Percentiles rank a stretch among this genome's conserved stretches.
These are phyloP conservation scores for Yamadazyma nakazawae DNA, from an alignment of 805 yeast species.

Conservation along the genomic window DNA sequence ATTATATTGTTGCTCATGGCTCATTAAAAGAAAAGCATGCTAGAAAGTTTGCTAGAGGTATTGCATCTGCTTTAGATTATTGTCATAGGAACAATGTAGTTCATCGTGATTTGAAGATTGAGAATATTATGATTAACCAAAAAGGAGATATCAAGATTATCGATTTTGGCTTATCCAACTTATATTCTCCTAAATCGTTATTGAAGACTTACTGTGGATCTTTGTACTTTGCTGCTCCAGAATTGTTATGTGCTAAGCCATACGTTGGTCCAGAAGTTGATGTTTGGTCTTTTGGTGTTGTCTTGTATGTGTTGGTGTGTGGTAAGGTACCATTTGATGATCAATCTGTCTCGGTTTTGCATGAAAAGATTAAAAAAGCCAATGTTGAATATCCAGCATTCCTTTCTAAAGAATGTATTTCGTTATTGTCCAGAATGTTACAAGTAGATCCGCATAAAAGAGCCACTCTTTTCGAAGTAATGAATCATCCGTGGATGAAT, in stretches of 20 bases:
- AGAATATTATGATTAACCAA: constrained; percentile 90
- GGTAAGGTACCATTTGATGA: constrained; percentile 99
- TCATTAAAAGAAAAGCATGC: constrained; percentile 91
- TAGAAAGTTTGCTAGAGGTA: constrained; percentile 89
- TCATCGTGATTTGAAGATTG: constrained; percentile 94
- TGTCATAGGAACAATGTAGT: constrained; percentile 93
- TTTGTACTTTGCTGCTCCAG: constrained; percentile 97
- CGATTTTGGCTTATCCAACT: constrained; percentile 92
- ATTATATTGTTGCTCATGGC: constrained; percentile 95
- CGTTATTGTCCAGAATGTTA: constrained; percentile 80
- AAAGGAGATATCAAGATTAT: constrained; percentile 93
- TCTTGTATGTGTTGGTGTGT: constrained; percentile 88
- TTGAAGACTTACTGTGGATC: constrained; percentile 97
- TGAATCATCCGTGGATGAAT: constrained; percentile 92
- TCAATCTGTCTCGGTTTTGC: constrained; percentile 85
- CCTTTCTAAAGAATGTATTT: constrained; percentile 75
- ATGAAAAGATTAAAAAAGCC: constrained; percentile 91
- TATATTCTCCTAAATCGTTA: constrained; percentile 66
- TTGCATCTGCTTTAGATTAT: constrained; percentile 89
- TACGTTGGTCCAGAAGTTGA: constrained; percentile 97
- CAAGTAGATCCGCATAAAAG: constrained; percentile 85
- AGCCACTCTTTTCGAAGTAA: constrained; percentile 73
- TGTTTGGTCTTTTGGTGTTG: constrained; percentile 98
- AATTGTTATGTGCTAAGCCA: constrained; percentile 85
- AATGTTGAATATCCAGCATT: constrained; percentile 86